Conservation (phyloP, 2,329 filamentous ascomycete species). For the Davidsoniella eucalypti region DNA sequence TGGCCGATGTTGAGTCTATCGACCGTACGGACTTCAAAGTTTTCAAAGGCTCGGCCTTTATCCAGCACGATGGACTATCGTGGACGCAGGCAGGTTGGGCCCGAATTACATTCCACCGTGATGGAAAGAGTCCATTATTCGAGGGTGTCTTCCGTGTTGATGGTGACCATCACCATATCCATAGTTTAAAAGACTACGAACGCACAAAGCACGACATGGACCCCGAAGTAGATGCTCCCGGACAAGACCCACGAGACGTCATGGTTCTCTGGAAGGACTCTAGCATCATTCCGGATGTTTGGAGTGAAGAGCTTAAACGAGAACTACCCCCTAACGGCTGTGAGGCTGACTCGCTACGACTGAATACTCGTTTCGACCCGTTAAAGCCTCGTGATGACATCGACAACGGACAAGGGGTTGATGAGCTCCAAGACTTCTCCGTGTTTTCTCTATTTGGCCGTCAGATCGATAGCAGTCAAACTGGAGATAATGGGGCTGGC, state of each 20-base stretch:
- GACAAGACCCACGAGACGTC: constrained; percentile 43
- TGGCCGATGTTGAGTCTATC: constrained; percentile 51
- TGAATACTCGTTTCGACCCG: constrained; percentile 64
- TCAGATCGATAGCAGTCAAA: constrained; percentile 51
- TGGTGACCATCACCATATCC: constrained; percentile 74
- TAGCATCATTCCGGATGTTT: constrained; percentile 44
- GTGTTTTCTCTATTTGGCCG: constrained; percentile 48
- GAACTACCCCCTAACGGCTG: constrained; percentile 34
- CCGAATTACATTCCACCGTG: constrained; percentile 57
- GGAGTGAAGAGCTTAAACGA: constrained; percentile 43
- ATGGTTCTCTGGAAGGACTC: constrained; percentile 92
- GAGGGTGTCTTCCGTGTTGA: constrained; percentile 75
- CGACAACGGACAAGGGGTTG: not conserved
- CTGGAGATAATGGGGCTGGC: constrained; percentile 55
- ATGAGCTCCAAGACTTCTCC: constrained; percentile 33
- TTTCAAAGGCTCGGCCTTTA: constrained; percentile 64
- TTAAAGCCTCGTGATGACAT: constrained; percentile 36
- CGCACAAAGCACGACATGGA: constrained; percentile 57
- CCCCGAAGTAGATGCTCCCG: constrained; percentile 38
- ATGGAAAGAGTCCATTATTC: constrained; percentile 67
- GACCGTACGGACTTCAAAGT: constrained; percentile 61
- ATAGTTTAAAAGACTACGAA: constrained; percentile 57
- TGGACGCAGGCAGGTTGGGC: constrained; percentile 83
- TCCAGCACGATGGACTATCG: constrained; percentile 39
- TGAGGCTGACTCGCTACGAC: constrained; percentile 55